Percentiles rank a stretch among this genome's conserved stretches.
phyloP scores from a whole-genome alignment of 495 filamentous ascomycete genomes.

The Penicillium subrubescens region DNA sequence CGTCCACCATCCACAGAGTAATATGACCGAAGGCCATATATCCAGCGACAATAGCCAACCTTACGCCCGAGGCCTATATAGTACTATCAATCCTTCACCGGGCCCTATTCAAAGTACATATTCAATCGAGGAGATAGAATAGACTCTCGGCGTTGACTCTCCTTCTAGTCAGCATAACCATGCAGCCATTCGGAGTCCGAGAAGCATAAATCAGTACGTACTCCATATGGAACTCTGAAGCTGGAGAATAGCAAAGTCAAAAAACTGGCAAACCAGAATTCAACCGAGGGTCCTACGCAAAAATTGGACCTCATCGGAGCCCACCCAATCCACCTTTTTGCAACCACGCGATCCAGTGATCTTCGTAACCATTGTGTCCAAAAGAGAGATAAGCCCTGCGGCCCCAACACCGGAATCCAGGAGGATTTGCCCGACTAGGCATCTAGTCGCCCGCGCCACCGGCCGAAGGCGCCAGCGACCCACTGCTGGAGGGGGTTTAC shows the following conservation, averaged over 20 bases:
- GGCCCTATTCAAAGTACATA: background rate
- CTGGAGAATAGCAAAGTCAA: conserved; percentile 5
- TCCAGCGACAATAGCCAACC: conserved; percentile 9
- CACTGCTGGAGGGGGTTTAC: conserved; percentile 21
- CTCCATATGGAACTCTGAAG: conserved; percentile 3
- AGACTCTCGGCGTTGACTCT: conserved; percentile 23
- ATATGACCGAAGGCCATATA: conserved; percentile 7
- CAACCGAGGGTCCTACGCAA: conserved; percentile 20
- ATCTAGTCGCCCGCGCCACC: conserved; percentile 30
- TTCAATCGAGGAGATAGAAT: background rate
- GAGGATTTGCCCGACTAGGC: conserved; percentile 33
- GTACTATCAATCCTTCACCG: background rate
- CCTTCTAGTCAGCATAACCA: conserved; percentile 3
- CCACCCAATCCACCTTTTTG: conserved; percentile 17
- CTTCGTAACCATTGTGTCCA: conserved; percentile 20
- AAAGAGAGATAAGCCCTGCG: conserved; percentile 34
- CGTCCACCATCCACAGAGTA: background rate
- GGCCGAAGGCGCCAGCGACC: conserved; percentile 24
- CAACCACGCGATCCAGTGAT: conserved; percentile 30
- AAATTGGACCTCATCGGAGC: conserved; percentile 18
- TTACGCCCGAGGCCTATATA: background rate
- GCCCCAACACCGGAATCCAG: conserved; percentile 25
- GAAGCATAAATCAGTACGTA: background rate
- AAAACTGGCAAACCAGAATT: background rate
- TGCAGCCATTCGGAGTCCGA: conserved; percentile 4